Evolutionary conservation across 768 basidiomycete genomes (phyloP), one percentile per base, ranked within the genome.

Genomic region (Leccinum rimulosum): DNA sequence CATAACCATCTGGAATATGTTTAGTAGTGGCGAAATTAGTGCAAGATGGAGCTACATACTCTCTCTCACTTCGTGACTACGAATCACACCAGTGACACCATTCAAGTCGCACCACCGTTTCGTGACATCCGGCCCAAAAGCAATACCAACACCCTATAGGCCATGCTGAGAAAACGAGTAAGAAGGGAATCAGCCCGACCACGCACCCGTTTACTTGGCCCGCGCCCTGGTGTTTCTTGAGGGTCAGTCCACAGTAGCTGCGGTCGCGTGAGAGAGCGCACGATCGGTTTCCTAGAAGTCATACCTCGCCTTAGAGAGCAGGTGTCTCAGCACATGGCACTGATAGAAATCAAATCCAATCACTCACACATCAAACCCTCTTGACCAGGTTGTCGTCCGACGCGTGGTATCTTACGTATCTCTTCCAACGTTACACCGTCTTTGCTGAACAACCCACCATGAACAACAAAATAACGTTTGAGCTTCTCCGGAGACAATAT

Each of bases 191-290:
- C 48, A 60, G 14, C 31, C 48, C 14, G 58, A 58, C 28, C n/a
- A 74, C 89, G 53, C 70, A 93, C 92, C 38, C 97, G 87, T 80
- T 98, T 98, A 70, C 93, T 95, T 12, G 97, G 96, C 6, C 97
- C 96, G 28, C 97, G 86, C 27, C 97, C 97, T 11, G 86, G 86
- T 43, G 77, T 67, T 45, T 89, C 88, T 73, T 98, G 97, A 22
- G 97, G 96, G 75, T 98, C 96, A 4, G 95, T 96, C 95, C 96
- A 98, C 15, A 98, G 82, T 30, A 95, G 75, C 89, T 95, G 70
- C 19, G 65, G 30, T 61, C 50, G 45, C 48, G 40, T 66, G 55
- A 58, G 64, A 54, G 50, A 36, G 48, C 28, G 51, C 12, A 49
- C 15, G 50, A 27, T 25, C 11, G n/a, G 12, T 45, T 38, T 12